Percentiles rank a stretch among this genome's conserved stretches.
Evolutionary conservation across 2,329 filamentous ascomycete species (phyloP).

Genomic region (Sporothrix pseudoabietina): DNA sequence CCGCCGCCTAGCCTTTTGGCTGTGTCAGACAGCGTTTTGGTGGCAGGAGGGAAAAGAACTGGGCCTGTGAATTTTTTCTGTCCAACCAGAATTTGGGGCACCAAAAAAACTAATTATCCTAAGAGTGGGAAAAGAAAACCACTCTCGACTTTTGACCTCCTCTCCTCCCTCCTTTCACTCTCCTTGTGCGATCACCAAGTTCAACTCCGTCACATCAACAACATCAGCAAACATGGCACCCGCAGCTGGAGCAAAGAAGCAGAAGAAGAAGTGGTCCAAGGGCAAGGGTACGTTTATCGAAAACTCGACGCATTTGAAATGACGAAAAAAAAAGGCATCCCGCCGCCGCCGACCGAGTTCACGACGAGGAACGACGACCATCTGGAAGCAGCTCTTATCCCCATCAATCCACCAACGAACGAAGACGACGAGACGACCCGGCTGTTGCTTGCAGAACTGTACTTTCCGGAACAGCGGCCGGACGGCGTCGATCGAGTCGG

Average conservation of each 20-base stretch:
- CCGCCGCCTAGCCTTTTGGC: constrained; percentile 24
- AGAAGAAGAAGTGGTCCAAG: constrained; percentile 77
- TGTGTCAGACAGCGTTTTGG: background rate
- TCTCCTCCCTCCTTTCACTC: constrained; percentile 26
- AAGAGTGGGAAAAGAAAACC: constrained; percentile 18
- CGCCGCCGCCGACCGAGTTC: background rate
- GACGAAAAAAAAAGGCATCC: background rate
- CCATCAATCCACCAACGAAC: background rate
- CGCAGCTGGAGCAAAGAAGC: constrained; percentile 70
- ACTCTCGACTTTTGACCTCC: constrained; percentile 13
- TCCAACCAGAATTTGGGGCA: constrained; percentile 35
- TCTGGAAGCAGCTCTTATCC: background rate
- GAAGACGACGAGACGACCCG: background rate
- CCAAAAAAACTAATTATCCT: constrained; percentile 33
- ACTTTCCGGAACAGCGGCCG: background rate
- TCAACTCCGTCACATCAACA: constrained; percentile 37
- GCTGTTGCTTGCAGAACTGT: background rate
- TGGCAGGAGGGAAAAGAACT: background rate
- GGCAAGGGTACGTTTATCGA: constrained; percentile 65
- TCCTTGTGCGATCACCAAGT: constrained; percentile 32
- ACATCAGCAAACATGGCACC: constrained; percentile 47
- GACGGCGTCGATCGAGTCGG: background rate
- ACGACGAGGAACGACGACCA: background rate
- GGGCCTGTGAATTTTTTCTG: constrained; percentile 26
- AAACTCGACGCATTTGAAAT: background rate